Evolutionary conservation across 331 rosid species (phyloP), one percentile per base, ranked within the genome.

Genomic region (Rosa hybrid): DNA sequence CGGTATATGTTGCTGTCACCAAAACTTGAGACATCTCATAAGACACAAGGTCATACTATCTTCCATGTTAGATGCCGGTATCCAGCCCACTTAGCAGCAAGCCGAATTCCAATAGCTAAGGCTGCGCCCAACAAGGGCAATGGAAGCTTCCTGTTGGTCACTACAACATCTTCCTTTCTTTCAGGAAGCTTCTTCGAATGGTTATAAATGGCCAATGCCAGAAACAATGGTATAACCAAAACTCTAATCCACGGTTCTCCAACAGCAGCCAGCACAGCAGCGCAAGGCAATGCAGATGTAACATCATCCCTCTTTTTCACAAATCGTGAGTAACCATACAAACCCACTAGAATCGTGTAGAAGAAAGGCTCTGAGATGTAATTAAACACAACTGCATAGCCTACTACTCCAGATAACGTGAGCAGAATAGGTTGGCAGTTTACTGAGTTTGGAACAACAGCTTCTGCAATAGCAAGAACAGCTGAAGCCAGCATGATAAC

Each of bases 181-280:
- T 83, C 80, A 13, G 82, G 77, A 74, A 76, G 50, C 69, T 46
- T 90, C 77, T 84, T 91, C 10, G 92, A 91, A 80, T 90, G 81
- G 64, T 91, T 90, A 78, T 34, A 84, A 75, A 90, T 87, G 68
- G 94, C 92, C 25, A 95, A 81, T 78, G 86, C 92, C 13, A 83
- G 82, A 84, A 75, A 95, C 41, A 92, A 89, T 71, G 77, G 56
- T 49, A 95, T 82, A 77, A 78, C 94, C 87, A 93, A 62, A 80
- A 88, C 81, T 85, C 98, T 93, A 76, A 95, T 84, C 97, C 97
- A 95, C 30, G 99, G 90, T 81, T 95, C 97, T 7, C 99, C 99
- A 68, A 95, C 85, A 38, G 94, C 98, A 78, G 94, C 92, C 54
- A 95, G 88, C 68, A 90, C 90, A 44, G 95, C 94, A 4, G 96